phyloP scores from a whole-genome alignment of 2,329 filamentous ascomycete genomes.

The Alternaria panax region DNA sequence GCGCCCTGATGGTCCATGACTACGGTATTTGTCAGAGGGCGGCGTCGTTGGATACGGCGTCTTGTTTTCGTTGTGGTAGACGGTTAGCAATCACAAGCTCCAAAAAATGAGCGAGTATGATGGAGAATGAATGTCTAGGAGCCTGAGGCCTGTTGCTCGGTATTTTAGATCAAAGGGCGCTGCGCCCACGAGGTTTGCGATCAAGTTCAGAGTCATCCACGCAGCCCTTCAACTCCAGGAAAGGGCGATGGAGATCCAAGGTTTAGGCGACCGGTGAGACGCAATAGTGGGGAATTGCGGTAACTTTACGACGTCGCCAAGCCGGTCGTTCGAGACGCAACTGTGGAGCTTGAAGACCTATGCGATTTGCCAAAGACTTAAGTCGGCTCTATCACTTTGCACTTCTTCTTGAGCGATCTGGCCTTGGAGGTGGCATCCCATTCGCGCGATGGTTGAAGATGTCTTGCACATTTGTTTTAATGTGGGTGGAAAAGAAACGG shows the following conservation, averaged over 20 bases:
- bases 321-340: neutral
- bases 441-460: neutral
- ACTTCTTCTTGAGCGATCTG: neutral
- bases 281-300: slow-evolving; percentile 18
- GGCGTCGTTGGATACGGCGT: slow-evolving; percentile 15
- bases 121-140: slow-evolving; percentile 39
- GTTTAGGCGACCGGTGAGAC: slow-evolving; percentile 25
- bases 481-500: slow-evolving; percentile 5
- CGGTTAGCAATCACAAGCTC: slow-evolving; percentile 32
- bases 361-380: neutral
- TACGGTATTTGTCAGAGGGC: slow-evolving; percentile 29
- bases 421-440: neutral
- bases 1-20: slow-evolving; percentile 39
- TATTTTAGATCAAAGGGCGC: slow-evolving; percentile 39
- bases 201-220: slow-evolving; percentile 25
- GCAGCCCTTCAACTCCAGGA: slow-evolving; percentile 24
- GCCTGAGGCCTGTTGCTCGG: slow-evolving; percentile 39
- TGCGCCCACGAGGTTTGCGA: slow-evolving; percentile 18
- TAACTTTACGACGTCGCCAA: slow-evolving; percentile 18
- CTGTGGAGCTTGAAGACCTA: neutral
- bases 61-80: slow-evolving; percentile 9
- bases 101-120: slow-evolving; percentile 36
- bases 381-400: too few relatives aligned
- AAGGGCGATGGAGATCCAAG: slow-evolving; percentile 21
- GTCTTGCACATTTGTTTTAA: neutral